Base-by-base conservation (phyloP, 306 rosid species). In the Lupinus albus region DNA sequence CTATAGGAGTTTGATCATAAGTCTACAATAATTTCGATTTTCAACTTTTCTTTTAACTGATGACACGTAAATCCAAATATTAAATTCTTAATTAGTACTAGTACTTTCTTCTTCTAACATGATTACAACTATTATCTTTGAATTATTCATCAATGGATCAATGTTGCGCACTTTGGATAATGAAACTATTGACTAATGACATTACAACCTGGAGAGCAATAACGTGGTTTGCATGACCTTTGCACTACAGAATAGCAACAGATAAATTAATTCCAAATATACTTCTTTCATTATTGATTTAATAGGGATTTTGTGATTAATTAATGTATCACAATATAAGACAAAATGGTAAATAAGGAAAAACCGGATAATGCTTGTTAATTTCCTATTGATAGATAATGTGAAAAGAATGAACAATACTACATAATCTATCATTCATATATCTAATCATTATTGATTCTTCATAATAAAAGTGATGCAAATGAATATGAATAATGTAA, bases 141-240 rank as follows among this genome's bases (percentile, higher is more conserved):
- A n/a, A n/a, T n/a, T 51, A 12, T 45, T 59, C 18, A 6, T 66
- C 25, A 20, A 25, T 44, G 53, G n/a, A 28, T 38, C 2, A 61
- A 41, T 48, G 81, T 15, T 61, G 18, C 53, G 47, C 77, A 64
- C 74, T 13, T 62, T 55, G 13, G 21, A 51, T 49, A 33, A 56
- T 69, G 2, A 64, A 46, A 41, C 16, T 35, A 8, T 54, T 56
- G 70, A 61, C 63, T 5, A 39, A 4, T 20, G 61, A 35, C 4
- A 7, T 57, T 51, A 59, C 80, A 73, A 74, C 66, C 80, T 70
- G 80, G 54, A 70, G 64, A 70, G 64, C 47, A 65, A 49, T 28
- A 70, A 78, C 75, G 5, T 74, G 82, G 66, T 47, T 30, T 12
- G 44, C 75, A 74, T 61, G 66, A 74, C 18, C 36, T 58, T 25